Conservation (phyloP, 257 asterid genomes). For the Parsonsia alboflavescens region DNA sequence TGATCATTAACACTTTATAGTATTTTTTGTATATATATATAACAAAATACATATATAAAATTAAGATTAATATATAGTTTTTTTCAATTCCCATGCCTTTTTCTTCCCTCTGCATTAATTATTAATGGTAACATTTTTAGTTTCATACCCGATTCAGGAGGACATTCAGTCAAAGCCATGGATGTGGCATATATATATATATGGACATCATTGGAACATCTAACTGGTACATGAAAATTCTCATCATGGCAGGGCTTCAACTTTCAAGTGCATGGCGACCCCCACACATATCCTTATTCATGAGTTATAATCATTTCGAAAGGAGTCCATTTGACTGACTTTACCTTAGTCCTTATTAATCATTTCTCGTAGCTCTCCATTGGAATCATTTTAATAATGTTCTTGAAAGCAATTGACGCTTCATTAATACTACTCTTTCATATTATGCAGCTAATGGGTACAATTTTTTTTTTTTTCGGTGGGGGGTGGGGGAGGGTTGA, state of each 20-base stretch:
- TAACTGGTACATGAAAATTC: constrained; percentile 22
- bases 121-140: neutral
- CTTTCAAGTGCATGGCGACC: constrained; percentile 24
- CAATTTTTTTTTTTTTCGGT: neutral
- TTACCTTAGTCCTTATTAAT: constrained; percentile 11
- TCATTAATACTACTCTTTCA: neutral
- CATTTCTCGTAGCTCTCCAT: constrained; percentile 3
- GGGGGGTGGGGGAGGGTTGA: too few relatives aligned
- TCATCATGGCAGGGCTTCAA: constrained; percentile 26
- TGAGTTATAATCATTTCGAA: constrained; percentile 4
- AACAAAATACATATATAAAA: neutral
- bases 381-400: constrained; percentile 4
- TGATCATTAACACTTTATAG: too few relatives aligned
- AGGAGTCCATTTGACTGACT: constrained; percentile 14
- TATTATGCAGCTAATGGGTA: neutral
- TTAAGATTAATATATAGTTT: neutral
- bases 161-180: constrained; percentile 40
- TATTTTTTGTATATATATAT: too few relatives aligned
- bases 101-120: neutral
- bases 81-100: too few relatives aligned
- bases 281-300: constrained; percentile 2
- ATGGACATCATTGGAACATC: constrained; percentile 41
- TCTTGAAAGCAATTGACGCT: constrained; percentile 1
- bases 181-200: constrained; percentile 3
- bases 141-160: neutral